Conservation (phyloP, 805 yeast genomes). For the Candida hungchunana region DNA sequence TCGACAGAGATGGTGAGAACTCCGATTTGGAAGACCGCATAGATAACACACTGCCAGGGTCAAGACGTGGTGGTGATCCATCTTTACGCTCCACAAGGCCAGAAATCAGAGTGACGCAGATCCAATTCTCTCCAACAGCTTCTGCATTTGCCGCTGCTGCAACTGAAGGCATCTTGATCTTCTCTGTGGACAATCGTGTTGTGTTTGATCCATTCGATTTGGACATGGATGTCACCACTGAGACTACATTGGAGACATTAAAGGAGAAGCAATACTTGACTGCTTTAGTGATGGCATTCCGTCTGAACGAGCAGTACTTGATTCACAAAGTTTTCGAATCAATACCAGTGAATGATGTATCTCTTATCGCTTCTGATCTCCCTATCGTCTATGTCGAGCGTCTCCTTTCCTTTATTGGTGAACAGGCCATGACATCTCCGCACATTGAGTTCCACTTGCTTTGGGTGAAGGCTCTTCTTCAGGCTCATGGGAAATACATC, state of each 20-base stretch:
- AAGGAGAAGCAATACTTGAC: conserved; percentile 55
- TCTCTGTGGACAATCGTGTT: conserved; percentile 68
- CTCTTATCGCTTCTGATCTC: conserved; percentile 58
- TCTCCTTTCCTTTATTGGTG: conserved; percentile 65
- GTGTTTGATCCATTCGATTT: conserved; percentile 93
- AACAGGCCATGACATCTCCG: conserved; percentile 60
- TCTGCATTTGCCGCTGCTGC: conserved; percentile 91
- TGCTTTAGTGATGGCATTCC: conserved; percentile 88
- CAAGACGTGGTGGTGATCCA: conserved; percentile 64
- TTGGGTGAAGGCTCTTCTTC: conserved; percentile 72
- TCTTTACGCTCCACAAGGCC: conserved; percentile 74
- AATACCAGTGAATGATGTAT: conserved; percentile 67
- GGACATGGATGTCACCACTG: conserved; percentile 89
- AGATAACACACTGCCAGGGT: conserved; percentile 80
- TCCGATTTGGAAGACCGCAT: conserved; percentile 81
- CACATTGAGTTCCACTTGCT: conserved; percentile 81
- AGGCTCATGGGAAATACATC: conserved; percentile 75
- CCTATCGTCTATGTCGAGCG: conserved; percentile 76
- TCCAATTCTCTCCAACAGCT: conserved; percentile 86
- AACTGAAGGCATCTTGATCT: conserved; percentile 86
- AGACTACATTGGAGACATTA: conserved; percentile 58
- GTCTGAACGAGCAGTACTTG: conserved; percentile 77
- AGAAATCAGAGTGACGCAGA: conserved; percentile 73
- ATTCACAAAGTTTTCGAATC: conserved; percentile 70
- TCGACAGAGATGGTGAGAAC: conserved; percentile 82